Base-by-base conservation (phyloP, 805 yeast species). In the Candida silvicultrix region DNA sequence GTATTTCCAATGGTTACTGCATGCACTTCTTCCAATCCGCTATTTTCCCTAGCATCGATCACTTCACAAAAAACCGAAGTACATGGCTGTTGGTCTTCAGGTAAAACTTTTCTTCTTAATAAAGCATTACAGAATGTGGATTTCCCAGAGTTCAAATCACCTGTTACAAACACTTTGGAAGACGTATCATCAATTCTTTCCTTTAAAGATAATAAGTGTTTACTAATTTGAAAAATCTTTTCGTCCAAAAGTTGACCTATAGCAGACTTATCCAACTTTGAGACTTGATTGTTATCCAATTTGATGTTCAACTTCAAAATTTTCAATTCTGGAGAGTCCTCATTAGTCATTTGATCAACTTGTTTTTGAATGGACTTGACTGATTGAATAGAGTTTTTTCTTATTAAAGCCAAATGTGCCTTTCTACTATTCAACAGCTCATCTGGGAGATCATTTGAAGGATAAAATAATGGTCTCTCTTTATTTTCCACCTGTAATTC, bases 81-180 rank as follows among this genome's bases (percentile, higher is more conserved):
- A 58, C 97, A 89, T 2, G 99, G 99, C 61, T 94, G 96, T 59
- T 94, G 99, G 65, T 94, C 99, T 58, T 86, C 96, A 0, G 99
- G 99, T 41, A 94, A 67, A 3, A 94, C 66, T 42, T 80, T 77
- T 43, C 94, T 75, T 53, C 90, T 73, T 48, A 94, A 67, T 37
- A 94, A 69, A 1, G 97, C 92, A 60, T 94, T 94, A 65, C 99
- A 94, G 57, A 94, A 89, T 1, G 96, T 86, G 1, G 97, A 89
- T 60, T 94, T 94, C 3, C 99, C 99, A 0, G 99, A 85, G 61
- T 94, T 94, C 53, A 94, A 75, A 63, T 94, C 99, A 43, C 99
- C 99, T 2, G 99, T 95, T 35, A 94, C 90, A 50, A 94, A 81
- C 1, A 94, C 97, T 57, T 92, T 92, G 2, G 98, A 90, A 0